These are phyloP conservation scores for Rhizophora apiculata DNA, from an alignment of 345 rosid genomes.

Conservation along the genomic window DNA sequence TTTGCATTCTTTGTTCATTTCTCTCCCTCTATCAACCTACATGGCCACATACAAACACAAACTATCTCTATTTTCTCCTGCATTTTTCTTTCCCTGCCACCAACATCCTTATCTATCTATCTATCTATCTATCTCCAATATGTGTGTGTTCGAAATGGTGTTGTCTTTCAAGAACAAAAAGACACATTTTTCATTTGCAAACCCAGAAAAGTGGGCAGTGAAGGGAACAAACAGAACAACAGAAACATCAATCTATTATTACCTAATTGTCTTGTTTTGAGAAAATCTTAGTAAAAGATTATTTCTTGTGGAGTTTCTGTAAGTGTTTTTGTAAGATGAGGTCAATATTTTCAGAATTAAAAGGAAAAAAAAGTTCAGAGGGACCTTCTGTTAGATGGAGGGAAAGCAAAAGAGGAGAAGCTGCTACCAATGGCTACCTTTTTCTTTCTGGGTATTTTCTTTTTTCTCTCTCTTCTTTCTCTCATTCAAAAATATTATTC, in stretches of 20 bases:
- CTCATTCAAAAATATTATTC: no score
- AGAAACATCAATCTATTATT: neutral
- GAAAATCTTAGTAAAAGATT: neutral
- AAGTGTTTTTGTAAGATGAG: conserved; percentile 6
- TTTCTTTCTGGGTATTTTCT: conserved; percentile 15
- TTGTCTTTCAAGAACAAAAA: conserved; percentile 20
- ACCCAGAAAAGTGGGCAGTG: neutral
- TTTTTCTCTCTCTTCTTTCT: conserved; percentile 1
- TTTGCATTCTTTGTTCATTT: conserved; percentile 38
- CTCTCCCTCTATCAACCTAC: conserved; percentile 8
- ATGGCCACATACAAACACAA: neutral
- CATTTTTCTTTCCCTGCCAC: conserved; percentile 2
- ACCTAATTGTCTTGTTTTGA: neutral
- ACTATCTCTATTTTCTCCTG: neutral
- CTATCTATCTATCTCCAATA: no score
- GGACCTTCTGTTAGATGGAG: conserved; percentile 14
- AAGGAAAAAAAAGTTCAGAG: neutral
- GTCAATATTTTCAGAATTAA: conserved; percentile 2
- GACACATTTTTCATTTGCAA: neutral
- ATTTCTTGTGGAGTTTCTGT: neutral
- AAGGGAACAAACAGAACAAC: conserved; percentile 10
- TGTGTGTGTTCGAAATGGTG: neutral
- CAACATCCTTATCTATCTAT: neutral
- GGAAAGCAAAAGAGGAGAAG: conserved; percentile 17
- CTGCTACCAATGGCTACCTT: conserved; percentile 14